Base-by-base conservation (phyloP, 2,329 filamentous ascomycete genomes). In the Fusarium papillatum region DNA sequence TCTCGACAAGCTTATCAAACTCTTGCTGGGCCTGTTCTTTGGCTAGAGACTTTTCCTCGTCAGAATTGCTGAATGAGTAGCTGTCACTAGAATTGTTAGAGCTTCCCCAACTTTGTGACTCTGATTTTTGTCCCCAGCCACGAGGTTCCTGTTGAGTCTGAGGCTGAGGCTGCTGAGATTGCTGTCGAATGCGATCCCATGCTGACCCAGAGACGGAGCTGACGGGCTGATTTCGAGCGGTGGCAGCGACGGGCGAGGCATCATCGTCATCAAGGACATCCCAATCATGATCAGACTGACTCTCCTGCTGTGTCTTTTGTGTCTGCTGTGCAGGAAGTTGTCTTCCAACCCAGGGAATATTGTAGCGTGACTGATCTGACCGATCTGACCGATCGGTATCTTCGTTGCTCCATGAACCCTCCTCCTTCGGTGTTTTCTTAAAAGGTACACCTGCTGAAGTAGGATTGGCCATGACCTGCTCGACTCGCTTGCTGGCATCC, bases 1-100 rank as follows among this genome's bases (percentile, higher is more conserved):
- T 81, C 50, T 90, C 88, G 4, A 90, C 68, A 69, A 89, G 81
- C 24, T 82, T 82, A 70, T 90, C 88, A 74, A 90, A 90, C 36
- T 90, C 87, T 69, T 82, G 84, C 69, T 90, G 88, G 8, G 88
- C 87, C 72, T 87, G 84, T 11, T 84, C 83, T 77, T 85, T 88
- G 53, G 83, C 84, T 19, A 81, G 77, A 5, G 77, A 74, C 68
- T 78, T 83, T 26, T 87, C 84, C 66, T 84, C 83, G 11, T 87
- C 86, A 2, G 79, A 71, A 5, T 75, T 72, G 5, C 82, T 81
- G 69, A 83, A 88, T 0, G 82, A 75, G 70, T 83, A 87, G 39
- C 75, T 79, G 10, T 83, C 80, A 8, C 68, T 75, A 7, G 75
- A 76, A 11, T 66, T 70, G 9, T 73, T 79, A 29, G 84, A 81